Conservation (phyloP, 495 filamentous ascomycete genomes). For the Delitschia confertaspora region DNA sequence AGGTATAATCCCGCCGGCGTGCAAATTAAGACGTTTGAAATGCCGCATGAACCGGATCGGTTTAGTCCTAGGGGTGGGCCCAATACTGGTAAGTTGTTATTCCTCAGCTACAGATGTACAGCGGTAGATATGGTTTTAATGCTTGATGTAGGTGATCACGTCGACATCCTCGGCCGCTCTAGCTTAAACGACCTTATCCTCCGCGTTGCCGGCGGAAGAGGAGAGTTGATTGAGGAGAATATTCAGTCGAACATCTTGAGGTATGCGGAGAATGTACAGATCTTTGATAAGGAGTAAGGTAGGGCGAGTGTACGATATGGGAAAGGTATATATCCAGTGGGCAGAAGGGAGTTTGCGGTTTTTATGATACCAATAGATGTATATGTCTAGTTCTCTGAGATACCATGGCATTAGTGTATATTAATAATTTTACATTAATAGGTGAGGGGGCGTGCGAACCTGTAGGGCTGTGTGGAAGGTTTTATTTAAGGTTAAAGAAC, state of each 20-base stretch:
- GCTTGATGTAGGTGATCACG: slow-evolving; percentile 59
- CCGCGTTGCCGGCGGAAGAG: slow-evolving; percentile 78
- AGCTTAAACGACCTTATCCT: slow-evolving; percentile 87
- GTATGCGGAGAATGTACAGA: slow-evolving; percentile 71
- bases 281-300: slow-evolving; percentile 44
- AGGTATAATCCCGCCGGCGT: slow-evolving; percentile 83
- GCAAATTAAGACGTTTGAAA: slow-evolving; percentile 79
- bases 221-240: slow-evolving; percentile 66
- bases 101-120: background rate
- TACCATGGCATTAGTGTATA: too few relatives aligned
- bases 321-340: too few relatives aligned
- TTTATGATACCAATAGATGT: slow-evolving; percentile 4
- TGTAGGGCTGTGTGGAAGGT: too few relatives aligned
- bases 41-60: slow-evolving; percentile 90
- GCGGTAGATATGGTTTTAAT: background rate
- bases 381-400: background rate
- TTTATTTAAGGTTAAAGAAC: too few relatives aligned
- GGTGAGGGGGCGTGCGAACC: too few relatives aligned
- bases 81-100: slow-evolving; percentile 58
- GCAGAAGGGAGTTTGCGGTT: too few relatives aligned
- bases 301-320: background rate
- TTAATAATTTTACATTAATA: too few relatives aligned
- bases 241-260: slow-evolving; percentile 70
- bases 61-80: slow-evolving; percentile 88
- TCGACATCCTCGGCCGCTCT: slow-evolving; percentile 85